Base-by-base conservation (phyloP, 805 yeast genomes). In the Danielia oregonensis region DNA sequence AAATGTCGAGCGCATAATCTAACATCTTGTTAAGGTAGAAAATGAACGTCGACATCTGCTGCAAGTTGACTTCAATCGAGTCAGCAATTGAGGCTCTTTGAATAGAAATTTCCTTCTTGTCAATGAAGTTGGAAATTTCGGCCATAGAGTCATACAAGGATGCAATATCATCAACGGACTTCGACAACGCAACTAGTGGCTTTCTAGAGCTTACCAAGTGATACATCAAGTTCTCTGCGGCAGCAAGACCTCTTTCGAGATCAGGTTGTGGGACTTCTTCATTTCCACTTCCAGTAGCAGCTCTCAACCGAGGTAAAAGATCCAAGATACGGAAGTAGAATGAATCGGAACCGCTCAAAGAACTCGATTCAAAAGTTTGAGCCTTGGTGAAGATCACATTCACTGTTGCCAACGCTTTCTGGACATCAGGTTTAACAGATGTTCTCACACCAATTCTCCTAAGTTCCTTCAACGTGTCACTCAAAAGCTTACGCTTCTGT, bases 191-290 rank as follows among this genome's bases (percentile, higher is more conserved):
- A 2, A 49, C 40, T 21, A 82, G 43, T 1, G 81, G 74, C 11
- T 62, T 57, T 45, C 86, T 70, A 16, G 70, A 63, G 2, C 74
- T 68, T 12, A 83, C 63, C 42, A 88, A 57, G 2, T 75, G 63
- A 37, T 71, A 74, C 3, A 88, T 55, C 32, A 86, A 54, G 54
- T 86, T 81, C 49, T 91, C 97, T 2, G 78, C 64, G 6, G 79
- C 78, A 6, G 88, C 87, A 48, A 87, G 64, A 24, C 88, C 94
- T 44, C 80, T 81, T 41, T 78, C 83, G 19, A 85, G 73, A 52
- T 84, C 94, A 2, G 74, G 64, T 10, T 71, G 72, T 3, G 96
- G 93, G 16, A 86, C 78, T 48, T 87, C 97, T 6, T 77, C 82
- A 6, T 79, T 73, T 10, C 79, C 75, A 10, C 67, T 66, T 2